Conservation (phyloP, 441 rosid species). For the Brassica balearica region DNA sequence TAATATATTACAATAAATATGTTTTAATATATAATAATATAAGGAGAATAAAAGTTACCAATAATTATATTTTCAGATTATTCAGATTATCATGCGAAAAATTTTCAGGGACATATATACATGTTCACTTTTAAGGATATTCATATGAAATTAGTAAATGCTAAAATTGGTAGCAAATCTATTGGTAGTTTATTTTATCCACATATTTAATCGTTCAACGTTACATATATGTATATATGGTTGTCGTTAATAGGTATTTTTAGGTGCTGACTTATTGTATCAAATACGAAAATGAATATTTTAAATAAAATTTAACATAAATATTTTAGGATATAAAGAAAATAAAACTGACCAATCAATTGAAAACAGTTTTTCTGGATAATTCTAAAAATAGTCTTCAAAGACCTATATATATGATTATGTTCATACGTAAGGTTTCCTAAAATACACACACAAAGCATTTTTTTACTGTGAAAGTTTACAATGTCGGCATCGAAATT, state of each 20-base stretch:
- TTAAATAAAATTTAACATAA: too few species aligned
- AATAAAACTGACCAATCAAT: too few species aligned
- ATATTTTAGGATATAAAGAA: too few species aligned
- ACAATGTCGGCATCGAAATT: neutral
- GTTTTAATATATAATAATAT: too few species aligned
- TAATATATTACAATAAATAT: too few species aligned
- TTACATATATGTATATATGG: neutral
- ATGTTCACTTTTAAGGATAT: neutral
- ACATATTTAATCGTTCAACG: neutral
- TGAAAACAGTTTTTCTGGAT: neutral
- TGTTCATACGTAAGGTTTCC: neutral
- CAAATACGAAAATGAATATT: too few species aligned
- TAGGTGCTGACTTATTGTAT: neutral
- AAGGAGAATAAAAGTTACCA: too few species aligned
- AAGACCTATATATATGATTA: too few species aligned
- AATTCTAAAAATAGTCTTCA: neutral
- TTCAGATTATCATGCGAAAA: too few species aligned
- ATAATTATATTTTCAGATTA: too few species aligned
- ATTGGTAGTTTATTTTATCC: neutral
- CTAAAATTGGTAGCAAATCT: neutral
- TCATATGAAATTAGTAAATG: neutral
- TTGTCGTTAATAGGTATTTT: neutral
- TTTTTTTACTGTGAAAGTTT: neutral
- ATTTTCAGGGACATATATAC: too few species aligned
- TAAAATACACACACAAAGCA: neutral